Percentiles rank a stretch among this genome's conserved stretches.
Evolutionary conservation across 345 rosid species (phyloP).

Genomic region (Syzygium grande): DNA sequence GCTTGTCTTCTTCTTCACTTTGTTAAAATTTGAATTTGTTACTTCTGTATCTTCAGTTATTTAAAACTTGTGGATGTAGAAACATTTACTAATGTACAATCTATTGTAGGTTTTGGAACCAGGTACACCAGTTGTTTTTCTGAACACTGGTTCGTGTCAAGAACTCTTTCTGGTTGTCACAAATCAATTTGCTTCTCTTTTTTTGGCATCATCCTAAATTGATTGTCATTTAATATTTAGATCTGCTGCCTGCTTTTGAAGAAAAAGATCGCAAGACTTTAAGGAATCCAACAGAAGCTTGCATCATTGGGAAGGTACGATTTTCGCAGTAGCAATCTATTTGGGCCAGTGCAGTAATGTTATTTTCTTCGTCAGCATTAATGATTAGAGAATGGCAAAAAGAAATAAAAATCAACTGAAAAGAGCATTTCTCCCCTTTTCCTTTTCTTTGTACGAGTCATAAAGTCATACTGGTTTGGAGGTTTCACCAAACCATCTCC

Average conservation of each 20-base stretch:
- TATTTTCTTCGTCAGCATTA: background rate
- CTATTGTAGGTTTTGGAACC: conserved; percentile 69
- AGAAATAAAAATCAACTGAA: background rate
- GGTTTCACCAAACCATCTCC: background rate
- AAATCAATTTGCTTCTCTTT: background rate
- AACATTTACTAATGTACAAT: background rate
- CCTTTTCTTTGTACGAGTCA: background rate
- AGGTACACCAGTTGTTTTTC: conserved; percentile 51
- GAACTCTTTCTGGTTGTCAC: background rate
- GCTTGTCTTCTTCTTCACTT: background rate
- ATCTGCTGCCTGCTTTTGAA: conserved; percentile 72
- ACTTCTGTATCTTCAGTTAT: background rate
- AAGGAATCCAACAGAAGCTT: conserved; percentile 85
- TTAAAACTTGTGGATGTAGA: background rate
- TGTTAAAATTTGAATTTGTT: background rate
- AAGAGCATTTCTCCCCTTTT: background rate
- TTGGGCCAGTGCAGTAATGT: background rate
- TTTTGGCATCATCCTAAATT: background rate
- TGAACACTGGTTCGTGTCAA: conserved; percentile 58
- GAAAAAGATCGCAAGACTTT: conserved; percentile 57
- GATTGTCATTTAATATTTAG: conserved; percentile 24
- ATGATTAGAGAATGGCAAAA: background rate
- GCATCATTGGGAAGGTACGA: conserved; percentile 65
- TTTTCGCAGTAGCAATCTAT: background rate
- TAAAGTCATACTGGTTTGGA: background rate